Conservation (phyloP, 1,284 basidiomycete species). For the Schizophyllum amplum region DNA sequence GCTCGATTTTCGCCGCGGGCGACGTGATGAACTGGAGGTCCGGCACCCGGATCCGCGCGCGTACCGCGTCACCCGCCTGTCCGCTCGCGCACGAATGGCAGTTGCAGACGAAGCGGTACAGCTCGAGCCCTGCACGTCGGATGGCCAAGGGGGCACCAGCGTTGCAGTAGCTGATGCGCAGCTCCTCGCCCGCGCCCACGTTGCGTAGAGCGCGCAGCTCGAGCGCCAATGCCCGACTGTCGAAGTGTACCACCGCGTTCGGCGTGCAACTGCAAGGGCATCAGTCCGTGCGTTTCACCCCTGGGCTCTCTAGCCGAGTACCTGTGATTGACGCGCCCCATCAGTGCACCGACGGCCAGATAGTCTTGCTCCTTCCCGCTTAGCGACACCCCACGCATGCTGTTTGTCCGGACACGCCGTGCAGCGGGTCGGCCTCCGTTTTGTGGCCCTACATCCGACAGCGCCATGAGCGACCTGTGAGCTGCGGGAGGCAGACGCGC, state of each 20-base stretch:
- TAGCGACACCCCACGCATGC: background rate
- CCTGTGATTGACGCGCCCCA: background rate
- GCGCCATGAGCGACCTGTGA: background rate
- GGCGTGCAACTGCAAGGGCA: background rate
- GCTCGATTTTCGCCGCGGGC: background rate
- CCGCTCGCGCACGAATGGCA: background rate
- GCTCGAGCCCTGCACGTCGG: background rate
- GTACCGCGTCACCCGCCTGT: background rate
- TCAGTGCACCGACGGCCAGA: background rate
- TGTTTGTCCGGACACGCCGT: background rate
- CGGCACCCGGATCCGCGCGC: background rate
- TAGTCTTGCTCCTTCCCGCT: background rate
- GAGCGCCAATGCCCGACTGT: background rate
- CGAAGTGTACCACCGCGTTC: background rate
- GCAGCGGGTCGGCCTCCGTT: no score
- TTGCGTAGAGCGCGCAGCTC: background rate
- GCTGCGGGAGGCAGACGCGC: background rate
- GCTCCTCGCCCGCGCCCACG: background rate
- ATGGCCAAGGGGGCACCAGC: background rate
- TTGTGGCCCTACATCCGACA: background rate
- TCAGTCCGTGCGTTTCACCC: no score
- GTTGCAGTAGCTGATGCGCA: background rate
- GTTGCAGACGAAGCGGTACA: background rate
- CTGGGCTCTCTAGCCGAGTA: background rate
- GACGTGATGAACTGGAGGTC: background rate